Conservation (phyloP, 495 filamentous ascomycete genomes). For the Evansstolkia leycettana region DNA sequence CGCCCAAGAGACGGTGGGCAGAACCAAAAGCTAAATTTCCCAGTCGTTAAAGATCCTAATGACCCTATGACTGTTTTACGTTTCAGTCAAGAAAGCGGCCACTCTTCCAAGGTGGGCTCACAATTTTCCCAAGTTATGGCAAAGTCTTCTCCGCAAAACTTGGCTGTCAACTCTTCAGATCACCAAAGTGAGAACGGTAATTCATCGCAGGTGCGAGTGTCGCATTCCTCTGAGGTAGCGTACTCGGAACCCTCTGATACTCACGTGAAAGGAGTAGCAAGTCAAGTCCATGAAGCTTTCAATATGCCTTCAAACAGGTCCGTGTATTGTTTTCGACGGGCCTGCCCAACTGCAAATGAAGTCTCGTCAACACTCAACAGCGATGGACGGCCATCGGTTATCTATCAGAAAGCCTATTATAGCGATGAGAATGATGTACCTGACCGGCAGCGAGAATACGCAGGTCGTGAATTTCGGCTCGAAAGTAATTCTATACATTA, state of each 20-base stretch:
- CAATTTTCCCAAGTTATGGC: conserved; percentile 13
- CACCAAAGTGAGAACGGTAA: conserved; percentile 3
- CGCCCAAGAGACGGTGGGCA: conserved; percentile 12
- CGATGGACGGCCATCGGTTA: conserved; percentile 37
- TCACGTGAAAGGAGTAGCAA: conserved; percentile 12
- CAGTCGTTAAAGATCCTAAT: conserved; percentile 69
- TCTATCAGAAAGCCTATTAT: conserved; percentile 84
- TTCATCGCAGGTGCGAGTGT: conserved; percentile 9
- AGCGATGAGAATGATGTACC: conserved; percentile 82
- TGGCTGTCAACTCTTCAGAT: conserved; percentile 2
- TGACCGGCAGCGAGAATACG: conserved; percentile 67
- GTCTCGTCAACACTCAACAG: conserved; percentile 17
- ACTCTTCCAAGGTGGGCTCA: conserved; percentile 26
- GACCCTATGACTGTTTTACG: conserved; percentile 50
- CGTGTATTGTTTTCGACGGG: conserved; percentile 14
- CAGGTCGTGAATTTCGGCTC: conserved; percentile 73
- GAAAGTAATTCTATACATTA: conserved; percentile 62
- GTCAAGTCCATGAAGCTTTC: conserved; percentile 17
- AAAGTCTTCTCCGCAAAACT: conserved; percentile 7
- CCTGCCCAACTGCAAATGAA: conserved; percentile 18
- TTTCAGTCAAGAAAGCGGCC: conserved; percentile 51
- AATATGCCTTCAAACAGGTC: conserved; percentile 10
- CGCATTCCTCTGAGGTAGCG: conserved; percentile 12
- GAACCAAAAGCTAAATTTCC: conserved; percentile 43
- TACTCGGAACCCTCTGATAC: conserved; percentile 6